These are phyloP conservation scores for Wallacemonas rigidus DNA, from an alignment of 208 protist genomes.

Conservation along the genomic window DNA sequence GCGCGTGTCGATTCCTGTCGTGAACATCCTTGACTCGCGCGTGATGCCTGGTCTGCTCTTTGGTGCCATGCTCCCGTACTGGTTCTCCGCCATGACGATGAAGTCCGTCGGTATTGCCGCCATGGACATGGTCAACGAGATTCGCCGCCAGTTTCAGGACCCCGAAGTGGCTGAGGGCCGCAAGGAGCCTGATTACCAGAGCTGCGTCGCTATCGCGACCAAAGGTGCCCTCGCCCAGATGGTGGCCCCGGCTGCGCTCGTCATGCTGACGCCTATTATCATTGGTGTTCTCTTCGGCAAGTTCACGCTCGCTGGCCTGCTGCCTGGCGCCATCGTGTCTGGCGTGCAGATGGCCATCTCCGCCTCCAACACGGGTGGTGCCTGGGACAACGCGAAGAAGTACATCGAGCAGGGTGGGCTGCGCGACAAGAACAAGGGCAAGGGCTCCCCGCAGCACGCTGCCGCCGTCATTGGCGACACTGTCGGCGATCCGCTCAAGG, in stretches of 20 bases:
- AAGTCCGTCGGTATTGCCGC: conserved; percentile 92
- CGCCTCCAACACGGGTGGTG: conserved; percentile 94
- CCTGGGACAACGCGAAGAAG: conserved; percentile 99
- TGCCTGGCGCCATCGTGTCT: conserved; percentile 89
- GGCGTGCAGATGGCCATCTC: conserved; percentile 95
- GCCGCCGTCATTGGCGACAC: conserved; percentile 97
- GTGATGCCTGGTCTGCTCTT: conserved; percentile 91
- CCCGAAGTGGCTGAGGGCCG: conserved; percentile 72
- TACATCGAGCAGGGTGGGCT: conserved; percentile 93
- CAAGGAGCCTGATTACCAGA: conserved; percentile 93
- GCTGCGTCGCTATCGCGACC: conserved; percentile 94
- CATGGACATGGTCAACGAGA: conserved; percentile 94
- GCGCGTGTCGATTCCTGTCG: conserved; percentile 57
- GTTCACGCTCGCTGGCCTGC: conserved; percentile 90
- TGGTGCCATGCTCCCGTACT: conserved; percentile 94
- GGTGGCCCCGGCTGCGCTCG: conserved; percentile 91
- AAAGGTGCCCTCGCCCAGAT: conserved; percentile 93
- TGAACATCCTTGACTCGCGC: conserved; percentile 79
- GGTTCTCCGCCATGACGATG: conserved; percentile 96
- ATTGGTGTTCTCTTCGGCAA: conserved; percentile 92
- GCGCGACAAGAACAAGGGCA: conserved; percentile 87
- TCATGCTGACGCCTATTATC: conserved; percentile 93
- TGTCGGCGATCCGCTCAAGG: conserved; percentile 97
- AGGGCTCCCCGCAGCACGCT: conserved; percentile 92
- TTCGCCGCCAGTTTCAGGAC: conserved; percentile 94